Evolutionary conservation across 371 early-diverging fungal species (phyloP), one percentile per base, ranked within the genome.

Genomic region (Dentiscutata heterogama): DNA sequence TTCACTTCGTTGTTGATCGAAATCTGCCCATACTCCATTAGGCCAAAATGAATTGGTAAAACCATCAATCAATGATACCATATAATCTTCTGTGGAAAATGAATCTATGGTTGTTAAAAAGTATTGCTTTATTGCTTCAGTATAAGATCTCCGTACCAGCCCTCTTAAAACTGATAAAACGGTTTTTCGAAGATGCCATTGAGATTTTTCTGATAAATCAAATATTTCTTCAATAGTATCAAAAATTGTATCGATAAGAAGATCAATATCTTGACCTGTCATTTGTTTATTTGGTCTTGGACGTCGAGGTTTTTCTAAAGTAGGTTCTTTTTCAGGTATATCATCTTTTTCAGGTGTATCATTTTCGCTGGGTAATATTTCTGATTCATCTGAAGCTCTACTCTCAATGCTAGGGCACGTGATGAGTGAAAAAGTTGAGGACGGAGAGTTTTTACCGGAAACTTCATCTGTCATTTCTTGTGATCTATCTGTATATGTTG

Each of bases 151-250:
- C 18, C 84, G 78, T 2, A 84, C 68, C 11, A 84, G 46, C 50
- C 82, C 80, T 29, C 80, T 58, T 1, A 84, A 51, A 25, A 84
- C 80, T 10, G 67, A 60, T 22, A 84, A 35, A n/a, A 76, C 76
- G 6, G 84, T 82, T n/a, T 80, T 84, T 35, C 84, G 84, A n/a
- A 82, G 82, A 29, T 82, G 80, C 84, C 84, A 84, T 68, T 82
- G 84, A 46, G 78, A 72, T 68, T 72, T 54, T 22, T 71, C 75
- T 22, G 60, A 71, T 31, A 84, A 72, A 76, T 84, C 84, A 70
- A 84, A 84, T 27, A 79, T 80, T 54, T 84, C 84, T 50, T 82
- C 80, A 6, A 84, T 31, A 16, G 82, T 25, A 10, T 74, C 84
- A 72, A 84, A 84, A 27, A 72, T 65, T 18, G 80, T 82, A 16